These are phyloP conservation scores for Trametes hirsuta DNA, from an alignment of 1,284 basidiomycete species.

Conservation along the genomic window DNA sequence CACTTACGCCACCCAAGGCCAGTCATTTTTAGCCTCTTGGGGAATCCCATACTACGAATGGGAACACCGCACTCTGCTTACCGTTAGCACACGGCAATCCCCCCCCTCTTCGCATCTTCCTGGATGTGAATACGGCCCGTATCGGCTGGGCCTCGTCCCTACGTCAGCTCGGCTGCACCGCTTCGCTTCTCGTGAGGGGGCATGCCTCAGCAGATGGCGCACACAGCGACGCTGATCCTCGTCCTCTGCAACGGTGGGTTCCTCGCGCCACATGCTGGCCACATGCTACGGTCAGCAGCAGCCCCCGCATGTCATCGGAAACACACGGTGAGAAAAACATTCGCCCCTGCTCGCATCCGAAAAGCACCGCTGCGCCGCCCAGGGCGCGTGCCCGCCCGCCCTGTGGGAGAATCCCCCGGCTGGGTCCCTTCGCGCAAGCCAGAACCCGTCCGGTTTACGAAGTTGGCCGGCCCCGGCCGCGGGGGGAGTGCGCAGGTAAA, in stretches of 20 bases:
- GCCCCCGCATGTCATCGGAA: background rate
- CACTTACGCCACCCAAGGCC: background rate
- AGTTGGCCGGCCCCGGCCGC: constrained; percentile 1
- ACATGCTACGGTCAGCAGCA: constrained; percentile 7
- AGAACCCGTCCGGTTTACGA: background rate
- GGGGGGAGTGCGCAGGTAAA: background rate
- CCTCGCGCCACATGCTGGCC: background rate
- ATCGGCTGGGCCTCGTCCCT: background rate
- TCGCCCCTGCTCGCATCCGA: background rate
- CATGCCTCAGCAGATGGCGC: background rate
- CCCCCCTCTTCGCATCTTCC: background rate
- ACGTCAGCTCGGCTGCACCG: background rate
- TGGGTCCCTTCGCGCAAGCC: background rate
- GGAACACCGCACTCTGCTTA: constrained; percentile 3
- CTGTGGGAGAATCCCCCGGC: constrained; percentile 6
- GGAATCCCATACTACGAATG: background rate
- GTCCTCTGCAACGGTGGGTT: background rate
- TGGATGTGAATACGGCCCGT: background rate
- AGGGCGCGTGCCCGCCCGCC: background rate
- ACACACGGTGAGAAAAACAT: background rate
- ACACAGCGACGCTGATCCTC: background rate
- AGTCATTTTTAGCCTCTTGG: background rate
- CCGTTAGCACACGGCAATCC: background rate
- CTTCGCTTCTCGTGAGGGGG: background rate
- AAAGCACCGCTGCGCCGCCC: constrained; percentile 1